These are phyloP conservation scores for Pseudogymnoascus sp. DNA, from an alignment of 2,329 filamentous ascomycete genomes.

Conservation along the genomic window DNA sequence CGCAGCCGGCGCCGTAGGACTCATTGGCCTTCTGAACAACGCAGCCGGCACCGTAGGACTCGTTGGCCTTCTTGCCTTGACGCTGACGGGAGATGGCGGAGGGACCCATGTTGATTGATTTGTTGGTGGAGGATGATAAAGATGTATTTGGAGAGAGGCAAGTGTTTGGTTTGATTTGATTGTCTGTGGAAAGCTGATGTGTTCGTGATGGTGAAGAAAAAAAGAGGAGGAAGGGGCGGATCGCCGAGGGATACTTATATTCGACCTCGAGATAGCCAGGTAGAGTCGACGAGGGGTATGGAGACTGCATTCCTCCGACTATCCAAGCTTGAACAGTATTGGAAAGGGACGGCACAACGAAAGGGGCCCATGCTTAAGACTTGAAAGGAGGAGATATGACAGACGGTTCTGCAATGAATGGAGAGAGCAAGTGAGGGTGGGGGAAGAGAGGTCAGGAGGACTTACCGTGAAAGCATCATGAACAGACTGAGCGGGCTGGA, in stretches of 20 bases:
- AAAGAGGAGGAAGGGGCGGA: neutral
- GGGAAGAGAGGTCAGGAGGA: neutral
- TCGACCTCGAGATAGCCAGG: neutral
- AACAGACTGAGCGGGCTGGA: neutral
- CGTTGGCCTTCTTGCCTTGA: neutral
- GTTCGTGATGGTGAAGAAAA: neutral
- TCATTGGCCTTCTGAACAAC: neutral
- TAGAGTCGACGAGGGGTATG: neutral
- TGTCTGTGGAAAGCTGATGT: neutral
- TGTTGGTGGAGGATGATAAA: neutral
- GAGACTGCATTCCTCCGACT: neutral
- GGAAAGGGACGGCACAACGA: neutral
- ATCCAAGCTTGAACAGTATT: neutral
- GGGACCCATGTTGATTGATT: neutral
- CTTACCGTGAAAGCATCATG: neutral
- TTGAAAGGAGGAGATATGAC: neutral
- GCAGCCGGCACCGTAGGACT: neutral
- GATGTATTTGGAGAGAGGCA: neutral
- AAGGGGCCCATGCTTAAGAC: neutral
- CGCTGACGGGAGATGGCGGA: neutral
- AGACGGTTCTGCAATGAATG: neutral
- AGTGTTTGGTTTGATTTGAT: neutral
- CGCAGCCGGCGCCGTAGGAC: neutral
- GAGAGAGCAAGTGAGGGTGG: neutral
- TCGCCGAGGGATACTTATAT: neutral